A percentile compares a stretch with the other conserved stretches of the same genome.
phyloP scores from a whole-genome alignment of 257 asterid genomes.

The Linaria vulgaris region DNA sequence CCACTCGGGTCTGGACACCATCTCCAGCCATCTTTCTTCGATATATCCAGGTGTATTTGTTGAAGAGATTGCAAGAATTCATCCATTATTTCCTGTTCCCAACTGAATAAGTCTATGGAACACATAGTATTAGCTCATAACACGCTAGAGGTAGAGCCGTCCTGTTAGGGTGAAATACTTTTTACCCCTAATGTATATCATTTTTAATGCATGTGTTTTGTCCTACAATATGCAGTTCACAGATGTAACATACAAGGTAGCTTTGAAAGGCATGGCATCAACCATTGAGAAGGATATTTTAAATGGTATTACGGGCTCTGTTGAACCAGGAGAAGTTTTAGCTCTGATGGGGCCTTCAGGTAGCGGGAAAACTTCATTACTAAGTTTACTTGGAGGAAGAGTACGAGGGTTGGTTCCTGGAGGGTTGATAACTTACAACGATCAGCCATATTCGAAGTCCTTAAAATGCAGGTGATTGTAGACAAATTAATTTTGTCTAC shows the following conservation, averaged over 20 bases:
- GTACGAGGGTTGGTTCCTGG: slow-evolving; percentile 42
- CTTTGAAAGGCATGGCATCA: slow-evolving; percentile 33
- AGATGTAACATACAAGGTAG: slow-evolving; percentile 79
- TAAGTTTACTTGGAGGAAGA: slow-evolving; percentile 84
- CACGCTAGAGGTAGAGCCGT: neutral
- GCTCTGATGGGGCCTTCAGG: slow-evolving; percentile 99
- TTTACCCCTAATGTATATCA: neutral
- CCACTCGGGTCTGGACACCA: too few relatives aligned
- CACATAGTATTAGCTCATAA: slow-evolving; percentile 19
- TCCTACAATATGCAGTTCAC: slow-evolving; percentile 64
- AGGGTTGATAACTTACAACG: slow-evolving; percentile 75
- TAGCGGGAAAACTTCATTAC: slow-evolving; percentile 85
- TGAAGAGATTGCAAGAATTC: too few relatives aligned
- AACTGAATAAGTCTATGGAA: too few relatives aligned
- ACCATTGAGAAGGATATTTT: slow-evolving; percentile 63
- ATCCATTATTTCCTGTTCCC: too few relatives aligned
- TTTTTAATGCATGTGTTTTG: neutral
- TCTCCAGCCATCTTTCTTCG: too few relatives aligned
- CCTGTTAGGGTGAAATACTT: too few relatives aligned
- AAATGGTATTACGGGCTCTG: slow-evolving; percentile 73
- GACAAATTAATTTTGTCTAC: too few relatives aligned
- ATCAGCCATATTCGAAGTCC: slow-evolving; percentile 70
- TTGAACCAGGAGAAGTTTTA: slow-evolving; percentile 84
- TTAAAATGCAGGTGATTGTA: slow-evolving; percentile 77
- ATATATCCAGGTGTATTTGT: too few relatives aligned